Base-by-base conservation (phyloP, 768 basidiomycete species). In the Rhodotorula graminis region DNA sequence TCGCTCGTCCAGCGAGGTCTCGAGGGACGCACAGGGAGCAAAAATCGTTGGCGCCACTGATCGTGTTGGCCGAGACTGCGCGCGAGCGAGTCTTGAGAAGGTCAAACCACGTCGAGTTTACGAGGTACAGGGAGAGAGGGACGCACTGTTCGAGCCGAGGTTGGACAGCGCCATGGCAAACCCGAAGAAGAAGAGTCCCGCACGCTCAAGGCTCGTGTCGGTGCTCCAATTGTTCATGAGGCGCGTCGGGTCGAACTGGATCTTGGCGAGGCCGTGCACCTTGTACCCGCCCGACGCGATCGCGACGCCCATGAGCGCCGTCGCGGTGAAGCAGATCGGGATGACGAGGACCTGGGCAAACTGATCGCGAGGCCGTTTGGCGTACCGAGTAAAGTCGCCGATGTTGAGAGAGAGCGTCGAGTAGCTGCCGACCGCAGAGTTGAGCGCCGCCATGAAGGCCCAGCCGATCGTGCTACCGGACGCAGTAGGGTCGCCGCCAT, bases 371-470 rank as follows among this genome's bases (percentile, higher is more conserved):
- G 55, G 46, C 12, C 31, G 19, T 33, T 50, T 49, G 14, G 62
- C 27, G 62, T 70, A 70, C 16, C 69, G 61, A 3, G 69, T 64
- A 37, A 70, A 70, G 57, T 70, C 69, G 21, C 61, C 60, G 60
- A 68, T 68, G 53, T 68, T 68, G 29, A 68, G 52, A 0, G 52
- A 53, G 21, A 81, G 67, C 8, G 81, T 81, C 27, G 81, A 79
- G 80, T 88, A 93, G 86, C 37, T 85, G 0, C 90, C 90, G 25
- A 93, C 81, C 0, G 89, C 88, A 67, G 88, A 87, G 79, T 92
- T 93, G 71, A 93, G 77, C 1, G 87, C 86, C 65, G 84, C 84
- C 64, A 94, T 81, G 89, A 89, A 93, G 6, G 86, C 88, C 89
- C 90, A 93, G n/a, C 47, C 65, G 25, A 60, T 47, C 11, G 29